Percentiles rank a stretch among this genome's conserved stretches.
Conservation (phyloP, 208 protist species). For the Leishmania gerbilli region DNA sequence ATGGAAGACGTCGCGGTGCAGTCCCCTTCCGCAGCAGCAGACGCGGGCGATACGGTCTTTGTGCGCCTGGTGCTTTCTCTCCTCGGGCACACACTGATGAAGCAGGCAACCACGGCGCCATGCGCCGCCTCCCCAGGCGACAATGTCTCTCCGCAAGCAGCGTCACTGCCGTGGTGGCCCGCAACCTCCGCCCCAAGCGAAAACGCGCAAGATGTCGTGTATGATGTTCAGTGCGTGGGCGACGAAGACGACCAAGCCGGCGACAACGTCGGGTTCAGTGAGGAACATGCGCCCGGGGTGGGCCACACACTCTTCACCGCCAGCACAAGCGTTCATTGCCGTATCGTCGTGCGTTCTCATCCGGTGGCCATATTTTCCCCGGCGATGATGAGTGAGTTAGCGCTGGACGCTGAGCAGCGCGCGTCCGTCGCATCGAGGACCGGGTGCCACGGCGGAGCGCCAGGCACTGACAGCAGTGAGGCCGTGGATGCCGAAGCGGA, state of each 20-base stretch:
- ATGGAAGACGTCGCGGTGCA: background rate
- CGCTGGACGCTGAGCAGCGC: constrained; percentile 13
- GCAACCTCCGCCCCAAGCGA: background rate
- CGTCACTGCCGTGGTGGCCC: constrained; percentile 17
- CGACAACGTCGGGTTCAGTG: background rate
- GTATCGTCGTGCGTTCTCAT: constrained; percentile 13
- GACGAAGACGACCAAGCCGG: background rate
- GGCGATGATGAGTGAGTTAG: background rate
- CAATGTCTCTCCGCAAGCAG: background rate
- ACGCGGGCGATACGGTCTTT: constrained; percentile 1
- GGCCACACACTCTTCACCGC: background rate
- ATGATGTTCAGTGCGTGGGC: constrained; percentile 1
- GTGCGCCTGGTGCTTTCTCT: constrained; percentile 26
- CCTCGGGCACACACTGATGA: constrained; percentile 1
- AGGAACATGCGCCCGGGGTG: background rate
- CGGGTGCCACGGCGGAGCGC: background rate
- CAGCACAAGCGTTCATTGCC: background rate
- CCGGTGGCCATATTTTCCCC: constrained; percentile 11
- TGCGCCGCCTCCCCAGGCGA: background rate
- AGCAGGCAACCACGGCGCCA: background rate
- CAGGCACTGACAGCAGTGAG: background rate
- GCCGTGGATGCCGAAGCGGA: background rate
- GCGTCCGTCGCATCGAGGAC: background rate
- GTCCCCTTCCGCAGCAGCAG: background rate
- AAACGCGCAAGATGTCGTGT: background rate